Evolutionary conservation across 164 flowering plant genomes (phyloP), one percentile per base, ranked within the genome.

Genomic region (Dillenia suffruticosa): DNA sequence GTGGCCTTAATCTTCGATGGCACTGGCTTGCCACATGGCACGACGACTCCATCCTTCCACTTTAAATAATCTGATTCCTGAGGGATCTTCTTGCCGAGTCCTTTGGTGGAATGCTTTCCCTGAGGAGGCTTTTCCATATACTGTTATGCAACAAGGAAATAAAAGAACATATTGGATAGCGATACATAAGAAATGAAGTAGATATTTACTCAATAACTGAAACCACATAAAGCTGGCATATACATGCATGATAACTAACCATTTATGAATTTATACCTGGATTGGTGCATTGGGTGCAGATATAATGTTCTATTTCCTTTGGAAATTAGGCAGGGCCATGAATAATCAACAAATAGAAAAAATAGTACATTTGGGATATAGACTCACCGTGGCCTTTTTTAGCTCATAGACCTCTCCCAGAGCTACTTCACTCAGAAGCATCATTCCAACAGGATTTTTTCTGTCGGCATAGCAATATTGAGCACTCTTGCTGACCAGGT

Each of bases 371-470:
- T 32, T 32, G 52, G n/a, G n/a, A 57, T 13, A 26, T 51, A 44
- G 54, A 64, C 81, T 79, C 59, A 89, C 93, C 74, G 68, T 70
- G 22, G 97, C 89, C 65, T 81, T 78, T 76, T 80, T 95, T 50
- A 90, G 89, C 75, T 86, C 92, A 66, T 88, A 71, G n/a, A 95
- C 75, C 64, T 89, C 85, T 46, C 97, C 97, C 65, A 95, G 64
- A 14, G 97, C 96, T 57, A 95, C 99, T 82, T 92, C 97, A 79
- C 99, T 90, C 32, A 95, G 80, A 72, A 95, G 85, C 97, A 95
- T 79, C 17, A 95, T 67, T 44, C 97, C 97, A 57, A 92, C 94
- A 49, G 96, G 96, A 79, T 74, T 84, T 57, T 77, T 75, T 62
- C 61, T 79, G 55, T 87, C 87, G n/a, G 97, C 82, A 46, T 15